These are phyloP conservation scores for Syncephalastrum monosporum DNA, from an alignment of 371 early-diverging fungal species.

Conservation along the genomic window DNA sequence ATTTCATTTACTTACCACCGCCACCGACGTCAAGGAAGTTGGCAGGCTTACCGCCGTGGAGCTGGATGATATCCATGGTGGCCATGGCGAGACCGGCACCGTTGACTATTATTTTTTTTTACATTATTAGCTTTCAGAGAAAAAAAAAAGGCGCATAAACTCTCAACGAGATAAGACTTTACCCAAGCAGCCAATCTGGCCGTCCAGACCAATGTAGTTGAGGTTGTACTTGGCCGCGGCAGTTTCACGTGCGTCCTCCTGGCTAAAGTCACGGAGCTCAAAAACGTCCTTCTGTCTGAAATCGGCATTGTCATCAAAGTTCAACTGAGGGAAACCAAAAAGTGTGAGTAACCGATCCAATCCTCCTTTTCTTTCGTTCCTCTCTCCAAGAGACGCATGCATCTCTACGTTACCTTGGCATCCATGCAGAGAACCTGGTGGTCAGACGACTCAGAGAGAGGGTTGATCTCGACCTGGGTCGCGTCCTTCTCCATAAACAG, in stretches of 20 bases:
- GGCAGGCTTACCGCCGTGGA: conserved; percentile 98
- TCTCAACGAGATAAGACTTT: conserved; percentile 6
- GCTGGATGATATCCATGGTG: conserved; percentile 99
- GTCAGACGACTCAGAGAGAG: conserved; percentile 88
- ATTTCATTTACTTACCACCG: conserved; percentile 42
- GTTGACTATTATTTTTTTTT: conserved; percentile 65
- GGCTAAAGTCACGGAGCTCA: conserved; percentile 85
- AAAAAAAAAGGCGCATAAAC: background rate
- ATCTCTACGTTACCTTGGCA: conserved; percentile 30
- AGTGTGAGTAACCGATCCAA: conserved; percentile 31
- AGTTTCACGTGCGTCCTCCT: conserved; percentile 98
- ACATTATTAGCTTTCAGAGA: background rate
- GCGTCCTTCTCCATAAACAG: conserved; percentile 96
- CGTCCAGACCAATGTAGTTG: conserved; percentile 99
- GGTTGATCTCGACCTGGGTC: conserved; percentile 98
- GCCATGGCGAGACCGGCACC: conserved; percentile 99
- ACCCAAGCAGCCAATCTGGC: conserved; percentile 74
- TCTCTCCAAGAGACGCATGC: background rate
- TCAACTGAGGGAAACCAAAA: conserved; percentile 85
- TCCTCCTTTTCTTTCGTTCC: background rate
- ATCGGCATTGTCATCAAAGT: conserved; percentile 98
- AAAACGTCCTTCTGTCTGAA: conserved; percentile 95
- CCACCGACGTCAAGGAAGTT: conserved; percentile 99
- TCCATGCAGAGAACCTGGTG: conserved; percentile 71
- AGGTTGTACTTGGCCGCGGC: conserved; percentile 94